These are phyloP conservation scores for Dryadomyces quercus-mongolicae DNA, from an alignment of 2,329 filamentous ascomycete genomes.

Conservation along the genomic window DNA sequence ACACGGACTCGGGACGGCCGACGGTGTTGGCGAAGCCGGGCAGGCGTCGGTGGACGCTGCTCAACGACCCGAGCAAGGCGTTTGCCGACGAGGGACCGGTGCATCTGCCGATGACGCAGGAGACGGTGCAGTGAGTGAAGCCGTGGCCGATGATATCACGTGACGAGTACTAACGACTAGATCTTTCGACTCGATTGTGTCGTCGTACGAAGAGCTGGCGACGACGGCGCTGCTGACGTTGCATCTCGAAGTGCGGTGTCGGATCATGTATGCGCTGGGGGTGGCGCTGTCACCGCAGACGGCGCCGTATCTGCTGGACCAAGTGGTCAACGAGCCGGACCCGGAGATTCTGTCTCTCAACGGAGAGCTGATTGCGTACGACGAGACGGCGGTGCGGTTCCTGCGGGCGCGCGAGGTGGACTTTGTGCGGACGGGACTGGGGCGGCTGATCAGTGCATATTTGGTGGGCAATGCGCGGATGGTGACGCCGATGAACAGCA, in stretches of 20 bases:
- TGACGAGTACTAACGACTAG: slow-evolving; percentile 24
- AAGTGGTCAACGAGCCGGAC: slow-evolving; percentile 66
- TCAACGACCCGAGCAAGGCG: slow-evolving; percentile 48
- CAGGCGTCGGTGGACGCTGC: slow-evolving; percentile 68
- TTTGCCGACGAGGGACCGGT: slow-evolving; percentile 53
- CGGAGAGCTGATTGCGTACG: slow-evolving; percentile 72
- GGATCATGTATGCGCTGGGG: slow-evolving; percentile 67
- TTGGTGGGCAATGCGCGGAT: slow-evolving; percentile 60
- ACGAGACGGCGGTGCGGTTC: slow-evolving; percentile 65
- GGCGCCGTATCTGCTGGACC: slow-evolving; percentile 53
- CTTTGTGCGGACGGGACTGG: slow-evolving; percentile 68
- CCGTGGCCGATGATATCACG: background rate
- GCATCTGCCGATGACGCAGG: slow-evolving; percentile 76
- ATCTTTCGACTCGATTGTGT: slow-evolving; percentile 76
- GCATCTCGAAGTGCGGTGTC: slow-evolving; percentile 79
- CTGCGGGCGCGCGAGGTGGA: slow-evolving; percentile 58
- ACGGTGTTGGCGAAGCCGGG: slow-evolving; percentile 42
- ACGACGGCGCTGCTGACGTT: slow-evolving; percentile 70
- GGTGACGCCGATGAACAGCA: slow-evolving; percentile 71
- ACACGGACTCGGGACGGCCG: slow-evolving; percentile 48
- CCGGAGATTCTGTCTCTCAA: slow-evolving; percentile 74
- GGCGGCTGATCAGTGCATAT: slow-evolving; percentile 65
- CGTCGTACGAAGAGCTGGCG: slow-evolving; percentile 71
- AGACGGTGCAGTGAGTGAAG: slow-evolving; percentile 56
- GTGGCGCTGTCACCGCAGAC: slow-evolving; percentile 47